phyloP scores from a whole-genome alignment of 768 basidiomycete genomes.

The Exidia glandulosa region DNA sequence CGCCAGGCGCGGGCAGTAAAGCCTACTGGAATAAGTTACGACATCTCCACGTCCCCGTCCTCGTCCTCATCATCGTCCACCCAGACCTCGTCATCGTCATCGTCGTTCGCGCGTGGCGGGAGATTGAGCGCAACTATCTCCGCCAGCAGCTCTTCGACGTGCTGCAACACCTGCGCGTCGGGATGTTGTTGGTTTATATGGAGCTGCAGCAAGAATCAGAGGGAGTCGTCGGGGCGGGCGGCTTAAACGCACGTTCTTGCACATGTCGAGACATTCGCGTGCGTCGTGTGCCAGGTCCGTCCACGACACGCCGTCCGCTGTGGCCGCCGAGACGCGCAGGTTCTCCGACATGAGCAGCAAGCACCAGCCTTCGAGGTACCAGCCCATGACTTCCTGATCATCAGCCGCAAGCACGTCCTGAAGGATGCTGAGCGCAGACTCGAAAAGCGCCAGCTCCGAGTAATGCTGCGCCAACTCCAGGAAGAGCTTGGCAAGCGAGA shows the following conservation, averaged over 20 bases:
- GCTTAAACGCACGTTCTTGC: slow-evolving; percentile 50
- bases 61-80: slow-evolving; percentile 45
- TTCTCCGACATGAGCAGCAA: slow-evolving; percentile 76
- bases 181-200: slow-evolving; percentile 62
- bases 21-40: no score
- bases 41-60: slow-evolving; percentile 34
- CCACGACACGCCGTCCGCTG: slow-evolving; percentile 27
- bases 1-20: no score
- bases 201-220: slow-evolving; percentile 32
- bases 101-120: slow-evolving; percentile 45
- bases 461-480: slow-evolving; percentile 35
- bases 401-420: slow-evolving; percentile 72
- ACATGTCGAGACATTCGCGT: slow-evolving; percentile 73
- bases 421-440: slow-evolving; percentile 63
- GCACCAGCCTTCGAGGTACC: slow-evolving; percentile 93
- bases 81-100: slow-evolving; percentile 50
- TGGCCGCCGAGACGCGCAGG: not conserved
- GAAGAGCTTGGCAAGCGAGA: slow-evolving; percentile 70
- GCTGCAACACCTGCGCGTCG: slow-evolving; percentile 65
- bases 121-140: slow-evolving; percentile 55
- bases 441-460: slow-evolving; percentile 39
- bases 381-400: slow-evolving; percentile 80
- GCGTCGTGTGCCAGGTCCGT: slow-evolving; percentile 71
- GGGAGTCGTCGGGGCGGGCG: not conserved
- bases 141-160: slow-evolving; percentile 60